These are phyloP conservation scores for Neurospora terricola DNA, from an alignment of 495 filamentous ascomycete genomes.

Conservation along the genomic window DNA sequence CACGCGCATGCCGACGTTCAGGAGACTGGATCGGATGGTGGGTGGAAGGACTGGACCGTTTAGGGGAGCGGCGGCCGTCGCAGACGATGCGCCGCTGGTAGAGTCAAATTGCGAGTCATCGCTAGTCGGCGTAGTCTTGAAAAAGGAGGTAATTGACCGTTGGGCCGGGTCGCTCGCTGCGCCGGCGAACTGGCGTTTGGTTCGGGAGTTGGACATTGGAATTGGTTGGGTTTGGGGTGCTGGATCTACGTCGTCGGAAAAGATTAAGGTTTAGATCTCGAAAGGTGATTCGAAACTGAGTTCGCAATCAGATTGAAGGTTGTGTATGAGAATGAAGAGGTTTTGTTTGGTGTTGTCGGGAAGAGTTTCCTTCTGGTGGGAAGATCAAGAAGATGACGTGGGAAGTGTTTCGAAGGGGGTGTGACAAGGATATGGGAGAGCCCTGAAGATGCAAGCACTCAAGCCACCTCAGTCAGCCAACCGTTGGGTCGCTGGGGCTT, in stretches of 20 bases:
- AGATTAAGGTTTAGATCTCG: background rate
- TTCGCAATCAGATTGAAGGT: background rate
- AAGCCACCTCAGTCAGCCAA: background rate
- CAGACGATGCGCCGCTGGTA: background rate
- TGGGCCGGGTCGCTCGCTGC: conserved; percentile 40
- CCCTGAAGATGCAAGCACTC: background rate
- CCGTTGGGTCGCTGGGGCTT: background rate
- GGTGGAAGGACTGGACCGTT: conserved; percentile 46
- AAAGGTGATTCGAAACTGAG: background rate
- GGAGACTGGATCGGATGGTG: conserved; percentile 62
- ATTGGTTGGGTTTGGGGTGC: background rate
- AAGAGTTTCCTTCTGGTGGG: background rate
- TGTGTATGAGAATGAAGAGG: background rate
- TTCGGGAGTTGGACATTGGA: conserved; percentile 34
- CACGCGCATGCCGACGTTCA: conserved; percentile 86
- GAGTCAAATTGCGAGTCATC: conserved; percentile 4
- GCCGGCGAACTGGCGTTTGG: conserved; percentile 42
- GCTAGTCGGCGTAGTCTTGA: conserved; percentile 7
- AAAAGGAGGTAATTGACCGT: conserved; percentile 42
- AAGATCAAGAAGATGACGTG: background rate
- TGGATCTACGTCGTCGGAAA: background rate
- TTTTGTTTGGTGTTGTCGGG: background rate
- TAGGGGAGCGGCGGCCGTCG: conserved; percentile 12
- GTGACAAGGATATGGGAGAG: background rate
- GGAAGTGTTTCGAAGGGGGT: background rate